A percentile compares a stretch with the other conserved stretches of the same genome.
These are phyloP conservation scores for Elaeagnus macrophylla DNA, from an alignment of 306 rosid genomes.

Conservation along the genomic window DNA sequence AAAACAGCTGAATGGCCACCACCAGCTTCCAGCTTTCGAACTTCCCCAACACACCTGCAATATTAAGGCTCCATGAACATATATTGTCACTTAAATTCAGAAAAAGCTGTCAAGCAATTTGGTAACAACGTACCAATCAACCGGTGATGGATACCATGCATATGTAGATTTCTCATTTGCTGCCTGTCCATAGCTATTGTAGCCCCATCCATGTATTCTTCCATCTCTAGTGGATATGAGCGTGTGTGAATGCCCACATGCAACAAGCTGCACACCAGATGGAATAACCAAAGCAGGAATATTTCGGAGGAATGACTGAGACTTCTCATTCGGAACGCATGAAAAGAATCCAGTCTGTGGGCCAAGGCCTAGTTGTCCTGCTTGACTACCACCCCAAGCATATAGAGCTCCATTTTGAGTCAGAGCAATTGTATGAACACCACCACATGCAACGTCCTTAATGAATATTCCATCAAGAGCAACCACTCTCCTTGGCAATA, in stretches of 20 bases:
- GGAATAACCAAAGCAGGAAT: constrained; percentile 77
- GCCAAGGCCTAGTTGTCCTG: constrained; percentile 90
- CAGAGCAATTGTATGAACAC: constrained; percentile 78
- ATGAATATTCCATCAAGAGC: constrained; percentile 59
- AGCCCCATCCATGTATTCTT: constrained; percentile 95
- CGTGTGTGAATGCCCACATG: constrained; percentile 90
- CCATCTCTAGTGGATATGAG: constrained; percentile 68
- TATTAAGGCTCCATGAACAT: constrained; percentile 14
- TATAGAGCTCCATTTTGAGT: constrained; percentile 77
- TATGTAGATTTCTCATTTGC: constrained; percentile 80
- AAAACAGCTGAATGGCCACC: constrained; percentile 96
- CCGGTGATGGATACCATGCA: constrained; percentile 95
- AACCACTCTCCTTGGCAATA: constrained; percentile 84
- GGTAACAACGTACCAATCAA: constrained; percentile 63
- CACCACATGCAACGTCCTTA: constrained; percentile 71
- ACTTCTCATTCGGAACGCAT: constrained; percentile 40
- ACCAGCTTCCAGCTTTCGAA: constrained; percentile 91
- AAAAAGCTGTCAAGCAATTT: constrained; percentile 12
- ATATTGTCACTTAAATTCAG: constrained; percentile 6
- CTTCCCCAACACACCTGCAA: constrained; percentile 86
- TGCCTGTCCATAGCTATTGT: constrained; percentile 93
- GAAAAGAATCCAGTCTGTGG: constrained; percentile 79
- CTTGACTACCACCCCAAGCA: constrained; percentile 94
- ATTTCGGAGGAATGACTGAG: constrained; percentile 52
- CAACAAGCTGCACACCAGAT: constrained; percentile 61